phyloP scores from a whole-genome alignment of 208 protist species.

The Herpetomonas samuelpessoai region DNA sequence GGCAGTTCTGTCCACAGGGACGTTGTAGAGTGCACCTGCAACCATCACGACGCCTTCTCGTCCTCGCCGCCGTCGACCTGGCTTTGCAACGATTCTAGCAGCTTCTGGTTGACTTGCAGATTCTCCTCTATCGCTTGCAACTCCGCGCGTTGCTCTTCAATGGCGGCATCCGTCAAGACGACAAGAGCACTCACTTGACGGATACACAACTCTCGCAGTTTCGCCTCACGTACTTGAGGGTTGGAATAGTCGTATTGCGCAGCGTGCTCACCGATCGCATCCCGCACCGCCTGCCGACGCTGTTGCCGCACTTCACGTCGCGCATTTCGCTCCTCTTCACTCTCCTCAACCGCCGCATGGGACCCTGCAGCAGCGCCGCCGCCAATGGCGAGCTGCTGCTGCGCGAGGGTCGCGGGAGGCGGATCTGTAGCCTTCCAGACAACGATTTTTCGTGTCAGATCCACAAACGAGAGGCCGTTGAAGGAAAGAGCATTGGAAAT shows the following conservation, averaged over 20 bases:
- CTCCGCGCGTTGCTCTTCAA: constrained; percentile 25
- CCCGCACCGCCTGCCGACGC: constrained; percentile 39
- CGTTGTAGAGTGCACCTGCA: too few relatives aligned
- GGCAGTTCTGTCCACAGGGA: too few relatives aligned
- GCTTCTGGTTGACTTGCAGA: constrained; percentile 6
- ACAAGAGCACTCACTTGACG: constrained; percentile 68
- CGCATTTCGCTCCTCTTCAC: constrained; percentile 13
- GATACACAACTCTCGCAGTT: constrained; percentile 50
- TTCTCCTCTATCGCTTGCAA: constrained; percentile 32
- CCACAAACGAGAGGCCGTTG: constrained; percentile 69
- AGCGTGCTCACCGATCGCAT: constrained; percentile 29
- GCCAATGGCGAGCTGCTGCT: constrained; percentile 66
- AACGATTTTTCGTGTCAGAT: constrained; percentile 49
- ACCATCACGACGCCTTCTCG: too few relatives aligned
- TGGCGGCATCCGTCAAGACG: constrained; percentile 36
- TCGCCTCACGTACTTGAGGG: constrained; percentile 20
- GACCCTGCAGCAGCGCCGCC: neutral
- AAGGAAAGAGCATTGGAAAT: constrained; percentile 80
- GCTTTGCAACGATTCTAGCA: constrained; percentile 1
- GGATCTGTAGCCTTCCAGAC: constrained; percentile 79
- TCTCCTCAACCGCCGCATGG: neutral
- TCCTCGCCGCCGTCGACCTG: too few relatives aligned
- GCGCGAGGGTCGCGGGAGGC: constrained; percentile 48
- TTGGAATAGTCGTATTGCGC: constrained; percentile 20
- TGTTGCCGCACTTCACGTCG: constrained; percentile 27